phyloP scores from a whole-genome alignment of 306 rosid genomes.

The Pachyrhizus erosus region DNA sequence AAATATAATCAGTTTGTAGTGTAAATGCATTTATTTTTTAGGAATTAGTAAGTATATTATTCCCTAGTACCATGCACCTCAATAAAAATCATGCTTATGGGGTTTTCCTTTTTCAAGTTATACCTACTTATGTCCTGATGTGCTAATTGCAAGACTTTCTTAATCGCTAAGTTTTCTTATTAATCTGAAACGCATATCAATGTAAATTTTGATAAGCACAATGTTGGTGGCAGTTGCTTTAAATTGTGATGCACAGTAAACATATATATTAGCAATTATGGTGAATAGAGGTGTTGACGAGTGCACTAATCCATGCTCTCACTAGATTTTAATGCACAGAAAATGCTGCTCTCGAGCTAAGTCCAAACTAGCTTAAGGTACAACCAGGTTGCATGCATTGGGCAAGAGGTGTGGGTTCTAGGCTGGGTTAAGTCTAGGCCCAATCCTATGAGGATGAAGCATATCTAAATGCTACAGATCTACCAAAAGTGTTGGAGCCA shows the following conservation, averaged over 20 bases:
- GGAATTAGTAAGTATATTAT: constrained; percentile 19
- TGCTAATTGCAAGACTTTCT: not conserved
- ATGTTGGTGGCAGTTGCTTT: not conserved
- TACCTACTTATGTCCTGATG: constrained; percentile 3
- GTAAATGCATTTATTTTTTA: constrained; percentile 15
- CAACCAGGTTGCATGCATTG: not conserved
- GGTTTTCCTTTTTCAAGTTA: not conserved
- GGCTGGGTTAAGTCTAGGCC: not conserved
- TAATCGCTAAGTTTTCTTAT: not conserved
- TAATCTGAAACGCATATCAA: not conserved
- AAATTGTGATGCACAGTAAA: not conserved
- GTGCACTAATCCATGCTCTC: not conserved
- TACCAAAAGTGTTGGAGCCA: not conserved
- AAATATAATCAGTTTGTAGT: constrained; percentile 1
- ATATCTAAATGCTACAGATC: not conserved
- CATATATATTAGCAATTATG: constrained; percentile 13
- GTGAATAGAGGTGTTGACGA: not conserved
- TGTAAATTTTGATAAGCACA: constrained; percentile 15
- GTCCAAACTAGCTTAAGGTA: not conserved
- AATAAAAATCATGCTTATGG: constrained; percentile 3
- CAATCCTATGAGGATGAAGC: not conserved
- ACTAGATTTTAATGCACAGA: not conserved
- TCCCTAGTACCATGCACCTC: not conserved
- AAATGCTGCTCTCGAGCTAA: constrained; percentile 1
- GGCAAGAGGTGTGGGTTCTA: not conserved